A percentile compares a stretch with the other conserved stretches of the same genome.
These are phyloP conservation scores for Sporothrix luriei DNA, from an alignment of 2,329 filamentous ascomycete genomes.

Conservation along the genomic window DNA sequence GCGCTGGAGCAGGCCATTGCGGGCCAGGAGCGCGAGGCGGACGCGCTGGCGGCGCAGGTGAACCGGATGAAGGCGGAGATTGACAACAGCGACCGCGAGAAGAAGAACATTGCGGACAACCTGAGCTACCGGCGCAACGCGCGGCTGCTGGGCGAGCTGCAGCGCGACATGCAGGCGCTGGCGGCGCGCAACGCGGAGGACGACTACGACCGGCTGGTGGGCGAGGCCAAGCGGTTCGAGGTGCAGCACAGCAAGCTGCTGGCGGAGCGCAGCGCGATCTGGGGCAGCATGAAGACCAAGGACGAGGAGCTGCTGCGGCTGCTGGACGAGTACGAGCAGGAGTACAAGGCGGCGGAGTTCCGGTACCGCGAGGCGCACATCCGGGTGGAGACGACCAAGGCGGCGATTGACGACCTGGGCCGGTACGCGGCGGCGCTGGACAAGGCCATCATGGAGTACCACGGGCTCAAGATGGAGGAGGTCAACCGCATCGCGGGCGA, in stretches of 20 bases:
- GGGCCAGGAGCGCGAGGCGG: slow-evolving; percentile 67
- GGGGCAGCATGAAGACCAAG: slow-evolving; percentile 79
- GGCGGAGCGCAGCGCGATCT: slow-evolving; percentile 72
- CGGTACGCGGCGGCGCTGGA: slow-evolving; percentile 84
- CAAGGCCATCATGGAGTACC: slow-evolving; percentile 96
- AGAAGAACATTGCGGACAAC: slow-evolving; percentile 87
- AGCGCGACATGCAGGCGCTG: slow-evolving; percentile 71
- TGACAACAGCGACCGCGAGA: slow-evolving; percentile 77
- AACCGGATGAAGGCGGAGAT: slow-evolving; percentile 78
- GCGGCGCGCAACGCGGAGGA: slow-evolving; percentile 78
- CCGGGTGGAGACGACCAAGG: slow-evolving; percentile 87
- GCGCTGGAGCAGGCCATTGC: slow-evolving; percentile 67
- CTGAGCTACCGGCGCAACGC: slow-evolving; percentile 78
- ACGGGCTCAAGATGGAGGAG: slow-evolving; percentile 95
- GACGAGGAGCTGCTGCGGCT: slow-evolving; percentile 75
- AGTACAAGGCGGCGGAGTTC: slow-evolving; percentile 79
- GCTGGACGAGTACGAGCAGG: slow-evolving; percentile 77
- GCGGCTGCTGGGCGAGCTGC: slow-evolving; percentile 67
- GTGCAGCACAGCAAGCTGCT: slow-evolving; percentile 68
- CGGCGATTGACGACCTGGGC: slow-evolving; percentile 84
- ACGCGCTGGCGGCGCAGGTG: slow-evolving; percentile 66
- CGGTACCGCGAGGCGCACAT: slow-evolving; percentile 88
- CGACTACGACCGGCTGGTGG: slow-evolving; percentile 74
- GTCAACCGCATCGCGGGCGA: slow-evolving; percentile 94
- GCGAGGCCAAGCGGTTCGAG: slow-evolving; percentile 69